Evolutionary conservation across 1,284 basidiomycete species (phyloP), one percentile per base, ranked within the genome.

Genomic region (Phaffia rhodozyma): DNA sequence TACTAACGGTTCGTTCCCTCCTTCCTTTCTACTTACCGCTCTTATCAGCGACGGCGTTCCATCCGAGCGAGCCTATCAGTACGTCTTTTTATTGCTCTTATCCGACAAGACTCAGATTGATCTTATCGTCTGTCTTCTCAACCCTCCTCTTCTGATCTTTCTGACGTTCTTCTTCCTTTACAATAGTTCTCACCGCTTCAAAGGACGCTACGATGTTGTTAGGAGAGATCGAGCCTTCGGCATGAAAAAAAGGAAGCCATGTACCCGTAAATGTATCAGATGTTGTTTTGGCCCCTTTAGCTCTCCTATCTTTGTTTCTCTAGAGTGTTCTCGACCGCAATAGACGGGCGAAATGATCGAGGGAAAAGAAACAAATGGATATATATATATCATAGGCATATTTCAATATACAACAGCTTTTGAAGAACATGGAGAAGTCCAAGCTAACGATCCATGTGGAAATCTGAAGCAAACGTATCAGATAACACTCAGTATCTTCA

Each of bases 191-290:
- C 60, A 91, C 89, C 1, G 85, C 82, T 49, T 91, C 89, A 75
- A 92, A 91, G 75, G 91, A 93, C 70, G 84, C 82, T 25, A 91
- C 87, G 25, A 86, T 94, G 84, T 79, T 93, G 51, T 75, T 94
- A 62, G 91, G 91, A 27, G 91, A 94, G 76, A 82, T 94, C 53
- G 89, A 92, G 63, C 74, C 75, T 16, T 60, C 58, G 23, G 51
- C 34, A 16, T 65, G 58, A 50, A 54, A 43, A 43, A 43, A 34
- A 34, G 9, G 38, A 43, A 16, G 38, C 13, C 38, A 43, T 43
- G 38, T 43, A 43, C 38, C 38, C 13, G 38, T 43, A 43, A 16
- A 43, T 43, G 5, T 43, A 43, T 43, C 13, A 16, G 38, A 43
- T 43, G 38, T 43, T 16, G 5, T 16, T 16, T 43, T 7, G 38